These are phyloP conservation scores for Pelargonium myrrhifolium DNA, from an alignment of 441 rosid species.

Conservation along the genomic window DNA sequence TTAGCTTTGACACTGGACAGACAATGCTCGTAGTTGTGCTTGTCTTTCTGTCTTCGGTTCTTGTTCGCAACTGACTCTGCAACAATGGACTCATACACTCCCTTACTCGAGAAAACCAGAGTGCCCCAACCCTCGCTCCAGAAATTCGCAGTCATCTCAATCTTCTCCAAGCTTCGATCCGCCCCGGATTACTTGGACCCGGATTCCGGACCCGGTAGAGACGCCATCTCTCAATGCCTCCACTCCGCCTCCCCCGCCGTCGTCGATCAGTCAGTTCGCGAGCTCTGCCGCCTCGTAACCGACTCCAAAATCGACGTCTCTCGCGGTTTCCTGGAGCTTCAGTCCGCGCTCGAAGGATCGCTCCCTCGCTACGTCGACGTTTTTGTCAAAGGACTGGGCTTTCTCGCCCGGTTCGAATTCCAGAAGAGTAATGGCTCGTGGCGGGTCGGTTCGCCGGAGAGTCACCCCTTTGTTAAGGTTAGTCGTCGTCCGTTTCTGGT, in stretches of 20 bases:
- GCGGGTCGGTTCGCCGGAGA: slow-evolving; percentile 42
- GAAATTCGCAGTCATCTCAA: slow-evolving; percentile 64
- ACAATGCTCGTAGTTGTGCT: no score
- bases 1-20: no score
- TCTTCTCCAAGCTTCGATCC: slow-evolving; percentile 72
- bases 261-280: slow-evolving; percentile 77
- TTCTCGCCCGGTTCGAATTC: slow-evolving; percentile 52
- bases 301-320: slow-evolving; percentile 49
- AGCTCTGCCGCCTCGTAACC: slow-evolving; percentile 64
- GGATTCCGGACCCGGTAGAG: slow-evolving; percentile 52
- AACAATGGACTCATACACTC: slow-evolving; percentile 51
- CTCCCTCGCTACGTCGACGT: slow-evolving; percentile 43
- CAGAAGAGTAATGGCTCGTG: slow-evolving; percentile 39
- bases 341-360: slow-evolving; percentile 72
- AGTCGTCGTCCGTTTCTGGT: background rate
- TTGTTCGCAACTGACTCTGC: no score
- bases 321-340: slow-evolving; percentile 62
- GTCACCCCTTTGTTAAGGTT: slow-evolving; percentile 79
- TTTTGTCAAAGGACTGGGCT: slow-evolving; percentile 64
- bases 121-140: slow-evolving; percentile 81
- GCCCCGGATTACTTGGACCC: slow-evolving; percentile 40
- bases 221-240: slow-evolving; percentile 59
- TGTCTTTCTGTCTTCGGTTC: no score
- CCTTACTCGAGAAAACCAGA: slow-evolving; percentile 62
- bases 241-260: slow-evolving; percentile 57